These are phyloP conservation scores for Rhododendron ferrugineum DNA, from an alignment of 148 eudicot species.

Conservation along the genomic window DNA sequence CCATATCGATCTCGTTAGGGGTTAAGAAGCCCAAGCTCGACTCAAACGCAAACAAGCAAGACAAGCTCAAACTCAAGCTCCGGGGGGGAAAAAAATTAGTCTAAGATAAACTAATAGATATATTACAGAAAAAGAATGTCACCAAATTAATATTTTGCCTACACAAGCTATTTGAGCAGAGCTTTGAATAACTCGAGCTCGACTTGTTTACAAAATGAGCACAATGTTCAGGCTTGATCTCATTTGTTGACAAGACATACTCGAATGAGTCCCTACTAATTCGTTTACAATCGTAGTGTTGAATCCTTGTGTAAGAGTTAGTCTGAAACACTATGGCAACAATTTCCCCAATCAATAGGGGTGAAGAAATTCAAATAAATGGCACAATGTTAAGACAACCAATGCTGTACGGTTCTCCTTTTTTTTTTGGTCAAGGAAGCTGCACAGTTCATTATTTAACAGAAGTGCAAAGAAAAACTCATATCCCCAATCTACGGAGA, in stretches of 20 bases:
- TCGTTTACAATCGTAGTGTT: too few species aligned
- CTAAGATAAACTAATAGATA: background rate
- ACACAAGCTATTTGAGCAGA: background rate
- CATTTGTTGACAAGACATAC: background rate
- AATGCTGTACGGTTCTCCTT: background rate
- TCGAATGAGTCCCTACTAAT: background rate
- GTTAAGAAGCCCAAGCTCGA: background rate
- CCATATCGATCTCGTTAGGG: background rate
- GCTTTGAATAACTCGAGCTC: background rate
- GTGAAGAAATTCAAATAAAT: background rate
- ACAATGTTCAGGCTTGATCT: background rate
- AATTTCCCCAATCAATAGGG: background rate
- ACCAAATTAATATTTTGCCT: background rate
- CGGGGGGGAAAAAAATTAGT: background rate
- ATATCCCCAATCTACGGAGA: background rate
- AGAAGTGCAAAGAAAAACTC: background rate
- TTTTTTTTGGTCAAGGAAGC: too few species aligned
- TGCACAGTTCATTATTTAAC: background rate
- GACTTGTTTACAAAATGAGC: background rate
- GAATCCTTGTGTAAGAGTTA: background rate
- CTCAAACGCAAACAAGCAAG: background rate
- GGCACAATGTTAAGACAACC: background rate
- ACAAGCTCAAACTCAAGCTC: background rate
- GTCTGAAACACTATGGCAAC: background rate
- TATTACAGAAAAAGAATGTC: background rate